Percentiles rank a stretch among this genome's conserved stretches.
Conservation (phyloP, 495 filamentous ascomycete species). For the Endocarpon pusillum region DNA sequence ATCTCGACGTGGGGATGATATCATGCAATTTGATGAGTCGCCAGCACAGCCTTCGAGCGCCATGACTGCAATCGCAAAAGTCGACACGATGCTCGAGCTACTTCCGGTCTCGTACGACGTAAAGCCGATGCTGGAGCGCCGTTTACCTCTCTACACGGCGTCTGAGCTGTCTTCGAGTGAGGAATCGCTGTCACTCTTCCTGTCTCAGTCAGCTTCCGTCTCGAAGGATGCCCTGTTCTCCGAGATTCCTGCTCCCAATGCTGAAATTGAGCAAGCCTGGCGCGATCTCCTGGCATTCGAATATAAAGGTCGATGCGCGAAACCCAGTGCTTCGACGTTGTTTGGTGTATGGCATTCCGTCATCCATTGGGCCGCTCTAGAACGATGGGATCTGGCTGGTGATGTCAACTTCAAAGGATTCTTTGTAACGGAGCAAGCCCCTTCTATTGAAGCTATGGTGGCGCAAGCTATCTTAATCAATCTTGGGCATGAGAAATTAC, state of each 20-base stretch:
- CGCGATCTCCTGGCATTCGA: conserved; percentile 32
- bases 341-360: conserved; percentile 31
- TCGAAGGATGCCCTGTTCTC: conserved; percentile 17
- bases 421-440: no score
- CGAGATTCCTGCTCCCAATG: conserved; percentile 28
- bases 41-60: conserved; percentile 13
- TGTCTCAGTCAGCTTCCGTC: no score
- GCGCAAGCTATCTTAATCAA: conserved; percentile 17
- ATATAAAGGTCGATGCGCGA: conserved; percentile 16
- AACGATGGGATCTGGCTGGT: conserved; percentile 27
- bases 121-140: conserved; percentile 18
- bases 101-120: conserved; percentile 11
- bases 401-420: conserved; percentile 16
- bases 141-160: conserved; percentile 9
- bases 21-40: conserved; percentile 9
- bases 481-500: conserved; percentile 16
- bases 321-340: conserved; percentile 24
- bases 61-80: conserved; percentile 48
- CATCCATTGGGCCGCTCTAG: conserved; percentile 26
- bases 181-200: no score
- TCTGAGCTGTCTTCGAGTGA: neutral
- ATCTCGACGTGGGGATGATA: conserved; percentile 7
- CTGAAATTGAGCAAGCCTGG: conserved; percentile 31
- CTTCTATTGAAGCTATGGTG: conserved; percentile 29
- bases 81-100: conserved; percentile 58